Evolutionary conservation across 2,329 filamentous ascomycete species (phyloP).

Genomic region (Tolypocladium tropicale): DNA sequence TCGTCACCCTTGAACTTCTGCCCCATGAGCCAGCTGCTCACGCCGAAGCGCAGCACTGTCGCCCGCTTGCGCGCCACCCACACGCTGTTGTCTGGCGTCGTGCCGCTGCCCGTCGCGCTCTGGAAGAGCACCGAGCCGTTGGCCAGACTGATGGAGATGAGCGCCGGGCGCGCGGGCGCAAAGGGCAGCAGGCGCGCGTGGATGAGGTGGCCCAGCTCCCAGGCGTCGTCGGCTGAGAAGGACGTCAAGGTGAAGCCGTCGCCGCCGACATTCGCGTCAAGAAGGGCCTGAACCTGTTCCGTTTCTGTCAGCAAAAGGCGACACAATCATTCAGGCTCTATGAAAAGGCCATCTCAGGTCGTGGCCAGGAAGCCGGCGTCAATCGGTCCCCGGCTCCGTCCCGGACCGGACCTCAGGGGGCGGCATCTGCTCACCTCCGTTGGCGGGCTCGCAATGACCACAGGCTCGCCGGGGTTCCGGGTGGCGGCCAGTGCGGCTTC

Average conservation of each 20-base stretch:
- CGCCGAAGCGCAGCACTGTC: constrained; percentile 61
- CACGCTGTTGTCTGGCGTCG: constrained; percentile 58
- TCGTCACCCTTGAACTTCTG: constrained; percentile 58
- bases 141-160: constrained; percentile 56
- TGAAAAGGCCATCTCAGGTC: background rate
- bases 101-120: constrained; percentile 53
- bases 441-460: constrained; percentile 6
- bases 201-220: constrained; percentile 53
- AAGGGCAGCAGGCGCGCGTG: constrained; percentile 50
- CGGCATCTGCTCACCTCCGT: constrained; percentile 4
- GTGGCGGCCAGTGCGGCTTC: constrained; percentile 13
- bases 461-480: constrained; percentile 6
- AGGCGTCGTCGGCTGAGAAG: constrained; percentile 57
- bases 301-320: background rate
- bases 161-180: constrained; percentile 29
- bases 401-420: background rate
- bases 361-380: background rate
- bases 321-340: background rate
- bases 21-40: constrained; percentile 60
- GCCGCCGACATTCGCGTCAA: constrained; percentile 17
- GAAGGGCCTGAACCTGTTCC: constrained; percentile 15
- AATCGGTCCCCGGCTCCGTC: background rate
- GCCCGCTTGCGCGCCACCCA: constrained; percentile 64
- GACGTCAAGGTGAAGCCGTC: constrained; percentile 34
- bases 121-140: constrained; percentile 56